Conservation (phyloP, 768 basidiomycete species). For the Krasilnikovozyma curviuscula region DNA sequence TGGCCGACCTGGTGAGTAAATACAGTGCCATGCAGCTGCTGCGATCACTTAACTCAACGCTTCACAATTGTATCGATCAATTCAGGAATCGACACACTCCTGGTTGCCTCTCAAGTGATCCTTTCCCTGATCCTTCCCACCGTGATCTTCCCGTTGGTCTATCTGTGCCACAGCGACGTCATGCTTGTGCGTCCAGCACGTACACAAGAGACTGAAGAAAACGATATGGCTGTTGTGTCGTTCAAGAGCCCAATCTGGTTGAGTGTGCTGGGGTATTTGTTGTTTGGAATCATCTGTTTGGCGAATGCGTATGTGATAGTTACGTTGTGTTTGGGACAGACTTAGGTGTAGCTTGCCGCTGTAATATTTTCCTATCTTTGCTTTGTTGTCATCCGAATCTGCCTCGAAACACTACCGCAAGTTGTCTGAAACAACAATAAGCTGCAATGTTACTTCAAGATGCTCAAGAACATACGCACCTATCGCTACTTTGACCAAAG, state of each 20-base stretch:
- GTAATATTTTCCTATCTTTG: no score
- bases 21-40: no score
- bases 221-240: constrained; percentile 24
- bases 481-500: no score
- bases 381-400: no score
- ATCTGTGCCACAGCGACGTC: constrained; percentile 44
- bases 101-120: constrained; percentile 71
- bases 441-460: no score
- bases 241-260: constrained; percentile 23
- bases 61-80: constrained; percentile 57
- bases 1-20: no score
- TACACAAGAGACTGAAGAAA: constrained; percentile 1
- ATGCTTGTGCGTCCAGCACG: constrained; percentile 35
- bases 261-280: constrained; percentile 35
- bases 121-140: constrained; percentile 70
- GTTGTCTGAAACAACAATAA: no score
- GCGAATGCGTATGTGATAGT: constrained; percentile 64
- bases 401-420: no score
- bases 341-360: no score
- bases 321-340: constrained; percentile 34
- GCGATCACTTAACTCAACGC: constrained; percentile 11
- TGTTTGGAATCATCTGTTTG: constrained; percentile 46
- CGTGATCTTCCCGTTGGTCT: constrained; percentile 61
- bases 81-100: constrained; percentile 51
- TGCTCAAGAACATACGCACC: no score